Evolutionary conservation across 106 monocot species (phyloP).

Genomic region (Alisma plantagoaquatica): DNA sequence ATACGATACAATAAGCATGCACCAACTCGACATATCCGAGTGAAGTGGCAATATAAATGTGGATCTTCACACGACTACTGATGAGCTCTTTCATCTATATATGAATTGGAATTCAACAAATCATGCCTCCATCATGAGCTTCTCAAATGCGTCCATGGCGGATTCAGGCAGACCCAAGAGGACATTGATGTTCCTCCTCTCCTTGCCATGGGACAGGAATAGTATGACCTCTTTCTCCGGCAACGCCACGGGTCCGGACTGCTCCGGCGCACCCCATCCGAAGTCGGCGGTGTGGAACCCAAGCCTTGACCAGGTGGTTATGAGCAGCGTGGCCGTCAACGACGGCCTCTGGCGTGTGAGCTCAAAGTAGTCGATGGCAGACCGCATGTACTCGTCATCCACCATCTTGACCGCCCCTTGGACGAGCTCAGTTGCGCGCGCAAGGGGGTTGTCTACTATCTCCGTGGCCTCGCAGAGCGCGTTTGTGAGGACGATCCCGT

Average conservation of each 20-base stretch:
- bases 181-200: conserved; percentile 77
- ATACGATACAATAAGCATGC: too few relatives aligned
- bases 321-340: conserved; percentile 40
- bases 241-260: conserved; percentile 64
- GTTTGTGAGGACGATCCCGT: conserved; percentile 78
- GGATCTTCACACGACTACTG: too few relatives aligned
- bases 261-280: conserved; percentile 72
- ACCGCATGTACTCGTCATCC: conserved; percentile 56
- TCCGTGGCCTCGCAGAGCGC: conserved; percentile 37
- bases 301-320: conserved; percentile 75
- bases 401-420: conserved; percentile 54
- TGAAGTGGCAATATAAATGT: too few relatives aligned
- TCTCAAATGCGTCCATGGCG: conserved; percentile 58
- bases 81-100: too few relatives aligned
- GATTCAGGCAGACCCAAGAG: conserved; percentile 58
- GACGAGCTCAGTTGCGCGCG: conserved; percentile 34
- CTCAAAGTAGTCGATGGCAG: conserved; percentile 79
- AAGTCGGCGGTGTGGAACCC: conserved; percentile 65
- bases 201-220: conserved; percentile 72
- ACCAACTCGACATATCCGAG: too few relatives aligned
- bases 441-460: conserved; percentile 32
- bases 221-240: conserved; percentile 85
- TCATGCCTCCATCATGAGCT: conserved; percentile 19
- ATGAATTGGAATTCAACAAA: too few relatives aligned
- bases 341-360: conserved; percentile 55